Base-by-base conservation (phyloP, 768 basidiomycete species). In the Lactarius sanguifluus region DNA sequence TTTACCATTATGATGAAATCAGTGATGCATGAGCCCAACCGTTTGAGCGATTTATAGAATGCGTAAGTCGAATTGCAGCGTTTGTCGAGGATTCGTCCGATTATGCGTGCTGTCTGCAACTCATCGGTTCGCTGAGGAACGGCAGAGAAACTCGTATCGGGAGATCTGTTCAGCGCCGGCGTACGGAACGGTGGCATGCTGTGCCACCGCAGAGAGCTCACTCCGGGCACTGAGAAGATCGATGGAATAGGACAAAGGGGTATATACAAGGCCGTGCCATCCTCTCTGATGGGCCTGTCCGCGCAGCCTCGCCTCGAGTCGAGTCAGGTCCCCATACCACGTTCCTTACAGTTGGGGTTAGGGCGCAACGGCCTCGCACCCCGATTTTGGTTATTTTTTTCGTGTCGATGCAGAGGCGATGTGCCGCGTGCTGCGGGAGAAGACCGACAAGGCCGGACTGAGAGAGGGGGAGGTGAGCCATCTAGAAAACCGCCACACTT, bases 361-460 rank as follows among this genome's bases (percentile, higher is more conserved):
- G 58, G 57, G 64, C 56, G 63, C 52, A 23, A 23, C 4, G 36
- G 12, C 55, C 38, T 54, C 10, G 18, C 23, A 57, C 41, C 36
- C 50, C 38, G 6, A 57, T 55, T 6, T n/a, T 55, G 50, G 50
- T 25, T 25, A 10, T 64, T 64, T 57, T 20, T 43, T 36, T 63
- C 3, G 36, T 41, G 16, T 45, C 23, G 30, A 10, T 16, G 8
- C 8, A 8, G 36, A 40, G 13, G 57, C 57, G 34, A 43, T 52
- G 62, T 23, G 57, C 41, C 59, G 52, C 59, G 58, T 45, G 57
- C 57, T 34, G 58, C 7, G 30, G 50, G 50, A 9, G 57, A 65
- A 38, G 45, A 62, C 65, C 61, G 65, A 66, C 61, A 28, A 62
- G 6, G 18, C 57, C 65, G 65, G 65, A 52, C 36, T 12, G 20